A percentile compares a stretch with the other conserved stretches of the same genome.
These are phyloP conservation scores for Candida glucosophila DNA, from an alignment of 1,139 yeast species.

Conservation along the genomic window DNA sequence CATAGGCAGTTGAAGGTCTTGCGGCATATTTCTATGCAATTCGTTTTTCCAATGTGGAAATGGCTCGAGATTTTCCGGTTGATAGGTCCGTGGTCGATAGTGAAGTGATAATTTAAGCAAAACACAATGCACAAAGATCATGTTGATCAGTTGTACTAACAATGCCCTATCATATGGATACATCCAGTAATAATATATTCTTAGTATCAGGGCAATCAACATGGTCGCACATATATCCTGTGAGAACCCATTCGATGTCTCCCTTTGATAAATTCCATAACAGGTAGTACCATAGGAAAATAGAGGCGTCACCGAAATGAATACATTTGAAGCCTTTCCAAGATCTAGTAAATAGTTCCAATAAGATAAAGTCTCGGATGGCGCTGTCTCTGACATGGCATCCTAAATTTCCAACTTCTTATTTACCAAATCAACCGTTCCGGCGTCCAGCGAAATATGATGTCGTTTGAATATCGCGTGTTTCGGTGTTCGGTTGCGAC, in stretches of 20 bases:
- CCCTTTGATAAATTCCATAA: constrained; percentile 51
- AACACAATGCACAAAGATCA: constrained; percentile 66
- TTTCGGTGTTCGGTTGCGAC: no score
- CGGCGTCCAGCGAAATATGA: no score
- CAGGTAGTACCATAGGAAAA: constrained; percentile 83
- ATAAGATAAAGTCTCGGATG: no score
- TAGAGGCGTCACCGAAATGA: constrained; percentile 68
- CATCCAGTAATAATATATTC: constrained; percentile 69
- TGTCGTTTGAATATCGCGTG: no score
- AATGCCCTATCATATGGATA: constrained; percentile 74
- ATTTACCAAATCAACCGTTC: no score
- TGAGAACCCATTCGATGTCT: constrained; percentile 72
- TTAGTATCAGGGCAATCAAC: constrained; percentile 67
- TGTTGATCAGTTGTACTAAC: constrained; percentile 66
- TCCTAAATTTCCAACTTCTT: no score
- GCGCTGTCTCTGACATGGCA: no score
- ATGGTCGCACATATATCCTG: constrained; percentile 87
- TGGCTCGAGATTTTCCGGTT: constrained; percentile 32
- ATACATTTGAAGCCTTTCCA: constrained; percentile 31
- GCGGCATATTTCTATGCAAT: constrained; percentile 5
- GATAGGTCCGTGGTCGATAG: constrained; percentile 42
- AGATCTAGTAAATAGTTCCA: constrained; percentile 39
- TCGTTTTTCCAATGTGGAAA: constrained; percentile 23
- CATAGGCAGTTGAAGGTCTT: no score
- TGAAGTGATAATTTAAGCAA: constrained; percentile 54